phyloP scores from a whole-genome alignment of 331 rosid species.

The Malus hybrid region DNA sequence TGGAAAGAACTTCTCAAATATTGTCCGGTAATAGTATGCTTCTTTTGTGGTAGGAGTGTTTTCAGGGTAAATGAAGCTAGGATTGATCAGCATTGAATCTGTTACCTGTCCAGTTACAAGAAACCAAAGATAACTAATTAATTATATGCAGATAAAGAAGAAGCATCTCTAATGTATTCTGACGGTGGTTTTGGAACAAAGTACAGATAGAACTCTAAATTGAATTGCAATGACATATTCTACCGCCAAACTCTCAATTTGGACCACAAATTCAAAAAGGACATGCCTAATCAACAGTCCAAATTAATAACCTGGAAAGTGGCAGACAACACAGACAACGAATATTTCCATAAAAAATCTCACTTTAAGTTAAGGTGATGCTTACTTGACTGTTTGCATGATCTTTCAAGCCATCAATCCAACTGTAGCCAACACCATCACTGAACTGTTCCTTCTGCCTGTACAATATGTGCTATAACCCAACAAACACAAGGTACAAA shows the following conservation, averaged over 20 bases:
- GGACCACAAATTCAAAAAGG: not conserved
- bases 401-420: conserved; percentile 93
- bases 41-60: conserved; percentile 93
- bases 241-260: not conserved
- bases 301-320: not conserved
- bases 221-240: not conserved
- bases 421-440: conserved; percentile 96
- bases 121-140: not conserved
- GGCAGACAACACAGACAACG: not conserved
- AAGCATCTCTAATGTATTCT: not conserved
- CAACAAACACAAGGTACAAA: not conserved
- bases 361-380: not conserved
- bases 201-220: not conserved
- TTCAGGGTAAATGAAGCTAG: conserved; percentile 75
- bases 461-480: conserved; percentile 71
- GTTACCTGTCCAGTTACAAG: conserved; percentile 49
- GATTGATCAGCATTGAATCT: conserved; percentile 60
- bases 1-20: conserved; percentile 86
- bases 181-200: not conserved
- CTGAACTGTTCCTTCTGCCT: conserved; percentile 98
- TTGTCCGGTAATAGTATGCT: conserved; percentile 70
- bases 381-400: conserved; percentile 80
- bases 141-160: not conserved
- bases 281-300: not conserved
- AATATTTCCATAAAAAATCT: too few species aligned